Evolutionary conservation across 805 yeast genomes (phyloP).

Genomic region (Metschnikowia cubensis): DNA sequence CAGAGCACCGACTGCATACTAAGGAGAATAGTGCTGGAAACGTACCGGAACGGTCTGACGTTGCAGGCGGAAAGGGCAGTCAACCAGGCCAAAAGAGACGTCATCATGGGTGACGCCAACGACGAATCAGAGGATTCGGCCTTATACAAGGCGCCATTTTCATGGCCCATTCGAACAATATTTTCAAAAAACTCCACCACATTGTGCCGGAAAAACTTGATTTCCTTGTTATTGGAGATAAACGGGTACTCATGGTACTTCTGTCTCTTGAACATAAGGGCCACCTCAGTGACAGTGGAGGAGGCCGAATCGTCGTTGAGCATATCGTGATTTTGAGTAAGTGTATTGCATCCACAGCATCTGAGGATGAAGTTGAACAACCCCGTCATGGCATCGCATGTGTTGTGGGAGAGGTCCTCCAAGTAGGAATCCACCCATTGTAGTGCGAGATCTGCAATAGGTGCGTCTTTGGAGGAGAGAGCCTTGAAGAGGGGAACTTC

Average conservation of each 20-base stretch:
- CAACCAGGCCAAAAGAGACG: conserved; percentile 68
- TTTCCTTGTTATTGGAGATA: conserved; percentile 43
- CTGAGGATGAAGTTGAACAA: conserved; percentile 67
- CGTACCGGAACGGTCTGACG: conserved; percentile 66
- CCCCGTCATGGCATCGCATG: conserved; percentile 46
- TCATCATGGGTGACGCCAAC: conserved; percentile 43
- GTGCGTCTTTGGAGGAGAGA: conserved; percentile 29
- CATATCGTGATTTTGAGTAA: conserved; percentile 73
- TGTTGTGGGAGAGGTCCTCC: conserved; percentile 17
- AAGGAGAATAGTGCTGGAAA: conserved; percentile 58
- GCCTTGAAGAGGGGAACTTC: conserved; percentile 31
- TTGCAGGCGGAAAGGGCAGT: conserved; percentile 66
- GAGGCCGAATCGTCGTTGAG: conserved; percentile 62
- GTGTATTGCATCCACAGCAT: conserved; percentile 66
- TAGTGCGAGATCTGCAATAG: conserved; percentile 32
- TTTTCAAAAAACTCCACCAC: conserved; percentile 53
- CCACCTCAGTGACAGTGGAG: conserved; percentile 71
- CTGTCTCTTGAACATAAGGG: conserved; percentile 57
- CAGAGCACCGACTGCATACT: conserved; percentile 60
- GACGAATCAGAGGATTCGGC: conserved; percentile 16
- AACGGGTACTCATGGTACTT: conserved; percentile 68
- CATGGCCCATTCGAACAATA: conserved; percentile 52
- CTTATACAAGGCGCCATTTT: conserved; percentile 55
- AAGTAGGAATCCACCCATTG: conserved; percentile 35
- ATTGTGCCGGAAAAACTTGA: conserved; percentile 47